Conservation (phyloP, 495 filamentous ascomycete species). For the Aspergillus panamensis region DNA sequence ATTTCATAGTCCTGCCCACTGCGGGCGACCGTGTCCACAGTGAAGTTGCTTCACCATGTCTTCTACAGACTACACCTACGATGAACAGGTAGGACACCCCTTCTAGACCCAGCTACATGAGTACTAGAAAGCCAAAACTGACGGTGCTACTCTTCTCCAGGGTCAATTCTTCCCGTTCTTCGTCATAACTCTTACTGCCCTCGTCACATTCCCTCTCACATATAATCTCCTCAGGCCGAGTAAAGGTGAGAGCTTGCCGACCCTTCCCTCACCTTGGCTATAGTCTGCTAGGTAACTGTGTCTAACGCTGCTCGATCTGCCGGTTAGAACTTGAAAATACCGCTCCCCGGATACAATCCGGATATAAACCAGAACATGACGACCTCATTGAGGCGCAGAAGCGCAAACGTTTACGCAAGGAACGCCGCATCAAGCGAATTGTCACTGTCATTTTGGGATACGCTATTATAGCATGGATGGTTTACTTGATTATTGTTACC, state of each 20-base stretch:
- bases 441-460: constrained; percentile 73
- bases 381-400: constrained; percentile 82
- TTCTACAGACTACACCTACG: constrained; percentile 95
- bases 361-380: constrained; percentile 76
- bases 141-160: constrained; percentile 36
- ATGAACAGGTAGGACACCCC: constrained; percentile 67
- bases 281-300: neutral
- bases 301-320: neutral
- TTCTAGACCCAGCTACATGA: neutral
- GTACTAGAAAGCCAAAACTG: neutral
- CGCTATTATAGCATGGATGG: constrained; percentile 84
- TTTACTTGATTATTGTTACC: constrained; percentile 81
- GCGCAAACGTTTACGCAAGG: constrained; percentile 83
- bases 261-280: neutral
- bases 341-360: constrained; percentile 65
- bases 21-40: constrained; percentile 41
- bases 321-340: constrained; percentile 59
- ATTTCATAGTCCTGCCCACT: constrained; percentile 19
- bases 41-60: constrained; percentile 64
- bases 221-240: constrained; percentile 76
- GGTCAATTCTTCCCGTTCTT: constrained; percentile 99
- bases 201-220: constrained; percentile 88
- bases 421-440: constrained; percentile 84
- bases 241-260: constrained; percentile 52
- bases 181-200: constrained; percentile 81